A percentile compares a stretch with the other conserved stretches of the same genome.
These are phyloP conservation scores for Macrophomina tecta DNA, from an alignment of 2,329 filamentous ascomycete species.

Conservation along the genomic window DNA sequence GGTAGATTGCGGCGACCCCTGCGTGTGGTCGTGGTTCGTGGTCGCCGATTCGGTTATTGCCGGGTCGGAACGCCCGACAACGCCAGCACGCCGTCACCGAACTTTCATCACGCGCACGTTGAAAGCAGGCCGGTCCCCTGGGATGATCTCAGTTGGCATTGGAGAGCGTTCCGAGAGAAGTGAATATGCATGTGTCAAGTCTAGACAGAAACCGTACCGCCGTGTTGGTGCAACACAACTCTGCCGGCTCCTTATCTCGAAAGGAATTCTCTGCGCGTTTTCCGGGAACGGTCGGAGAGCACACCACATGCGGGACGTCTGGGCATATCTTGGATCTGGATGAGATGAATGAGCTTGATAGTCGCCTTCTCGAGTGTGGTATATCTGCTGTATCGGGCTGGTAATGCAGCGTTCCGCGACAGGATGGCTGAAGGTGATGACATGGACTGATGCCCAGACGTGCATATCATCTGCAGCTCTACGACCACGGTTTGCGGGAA, in stretches of 20 bases:
- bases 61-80: constrained; percentile 15
- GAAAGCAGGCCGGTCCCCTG: background rate
- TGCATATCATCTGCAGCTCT: background rate
- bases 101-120: constrained; percentile 14
- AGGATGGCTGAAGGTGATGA: too few species aligned
- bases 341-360: too few species aligned
- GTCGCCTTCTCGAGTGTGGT: too few species aligned
- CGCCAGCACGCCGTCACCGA: constrained; percentile 9
- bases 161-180: background rate
- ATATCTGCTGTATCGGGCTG: too few species aligned
- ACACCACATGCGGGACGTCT: too few species aligned
- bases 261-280: background rate
- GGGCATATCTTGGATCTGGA: too few species aligned
- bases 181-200: background rate
- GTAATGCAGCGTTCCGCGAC: too few species aligned
- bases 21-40: background rate
- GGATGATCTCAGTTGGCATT: constrained; percentile 3
- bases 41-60: constrained; percentile 13
- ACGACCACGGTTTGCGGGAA: background rate
- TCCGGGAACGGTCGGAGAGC: too few species aligned
- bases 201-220: background rate
- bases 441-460: background rate
- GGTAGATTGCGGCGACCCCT: too few species aligned
- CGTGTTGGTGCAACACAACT: background rate
- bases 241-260: too few species aligned